A percentile compares a stretch with the other conserved stretches of the same genome.
phyloP scores from a whole-genome alignment of 2,329 filamentous ascomycete genomes.

The Emydomyces testavorans region DNA sequence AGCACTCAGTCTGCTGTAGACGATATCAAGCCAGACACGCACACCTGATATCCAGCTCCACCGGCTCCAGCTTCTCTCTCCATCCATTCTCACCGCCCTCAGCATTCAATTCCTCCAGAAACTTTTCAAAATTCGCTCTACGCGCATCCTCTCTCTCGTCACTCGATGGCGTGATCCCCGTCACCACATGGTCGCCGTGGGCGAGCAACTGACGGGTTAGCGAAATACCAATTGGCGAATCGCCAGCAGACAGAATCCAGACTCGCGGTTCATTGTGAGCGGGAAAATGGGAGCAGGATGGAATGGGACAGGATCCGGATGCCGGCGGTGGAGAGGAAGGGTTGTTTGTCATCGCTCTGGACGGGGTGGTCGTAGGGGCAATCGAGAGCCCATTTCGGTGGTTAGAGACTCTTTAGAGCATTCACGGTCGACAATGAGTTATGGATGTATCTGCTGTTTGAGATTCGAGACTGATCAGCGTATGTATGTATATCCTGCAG shows the following conservation, averaged over 20 bases:
- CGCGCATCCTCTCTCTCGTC: conserved; percentile 62
- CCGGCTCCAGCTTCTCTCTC: conserved; percentile 61
- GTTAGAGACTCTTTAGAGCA: not conserved
- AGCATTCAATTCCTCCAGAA: conserved; percentile 49
- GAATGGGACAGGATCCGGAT: conserved; percentile 24
- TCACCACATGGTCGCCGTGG: conserved; percentile 86
- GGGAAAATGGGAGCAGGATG: conserved; percentile 40
- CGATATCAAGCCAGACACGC: no score
- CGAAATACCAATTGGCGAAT: conserved; percentile 73
- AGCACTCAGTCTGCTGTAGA: no score
- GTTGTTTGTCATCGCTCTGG: conserved; percentile 29
- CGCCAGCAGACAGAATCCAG: conserved; percentile 82
- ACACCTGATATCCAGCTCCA: conserved; percentile 47
- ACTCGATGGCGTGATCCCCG: conserved; percentile 67
- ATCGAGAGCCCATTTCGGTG: conserved; percentile 12
- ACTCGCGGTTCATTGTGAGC: conserved; percentile 60
- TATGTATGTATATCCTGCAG: not conserved
- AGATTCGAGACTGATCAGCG: no score
- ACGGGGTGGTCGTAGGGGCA: conserved; percentile 1
- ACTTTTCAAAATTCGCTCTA: conserved; percentile 66
- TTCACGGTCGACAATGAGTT: not conserved
- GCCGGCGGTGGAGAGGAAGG: conserved; percentile 17
- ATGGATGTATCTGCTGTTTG: no score
- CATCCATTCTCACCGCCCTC: conserved; percentile 60
- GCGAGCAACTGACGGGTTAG: conserved; percentile 68